Conservation (phyloP, 169 alveolate species). For the Cryptosporidium muris region DNA sequence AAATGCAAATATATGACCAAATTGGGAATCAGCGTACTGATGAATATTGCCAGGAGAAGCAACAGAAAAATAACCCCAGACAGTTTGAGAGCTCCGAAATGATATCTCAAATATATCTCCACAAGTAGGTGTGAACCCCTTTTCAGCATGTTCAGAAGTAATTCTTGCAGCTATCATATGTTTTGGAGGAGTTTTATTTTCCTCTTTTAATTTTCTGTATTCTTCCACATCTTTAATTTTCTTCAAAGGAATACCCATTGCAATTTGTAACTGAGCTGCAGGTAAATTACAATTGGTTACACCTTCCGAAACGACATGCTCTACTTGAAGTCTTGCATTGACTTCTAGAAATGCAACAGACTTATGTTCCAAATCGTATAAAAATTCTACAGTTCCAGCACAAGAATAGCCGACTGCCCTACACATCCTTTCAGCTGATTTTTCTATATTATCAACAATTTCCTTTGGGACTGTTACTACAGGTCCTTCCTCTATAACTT, state of each 20-base stretch:
- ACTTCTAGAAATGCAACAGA: constrained; percentile 86
- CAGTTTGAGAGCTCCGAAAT: constrained; percentile 78
- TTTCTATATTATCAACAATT: constrained; percentile 85
- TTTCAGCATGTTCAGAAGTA: constrained; percentile 88
- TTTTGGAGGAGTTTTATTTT: constrained; percentile 69
- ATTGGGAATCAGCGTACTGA: constrained; percentile 88
- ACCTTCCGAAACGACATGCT: constrained; percentile 94
- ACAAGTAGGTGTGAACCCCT: constrained; percentile 86
- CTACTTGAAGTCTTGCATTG: constrained; percentile 91
- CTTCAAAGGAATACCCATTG: constrained; percentile 85
- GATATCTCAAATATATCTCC: constrained; percentile 78
- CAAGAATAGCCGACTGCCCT: constrained; percentile 81
- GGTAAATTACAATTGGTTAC: constrained; percentile 86
- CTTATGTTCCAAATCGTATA: constrained; percentile 83
- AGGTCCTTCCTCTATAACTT: constrained; percentile 92
- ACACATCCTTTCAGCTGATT: constrained; percentile 88
- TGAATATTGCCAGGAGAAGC: constrained; percentile 83
- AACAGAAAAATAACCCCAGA: constrained; percentile 85
- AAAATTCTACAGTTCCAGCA: constrained; percentile 93
- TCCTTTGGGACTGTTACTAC: constrained; percentile 83
- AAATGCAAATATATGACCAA: constrained; percentile 87
- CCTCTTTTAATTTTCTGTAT: constrained; percentile 70
- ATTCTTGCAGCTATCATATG: constrained; percentile 85
- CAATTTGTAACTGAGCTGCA: constrained; percentile 84
- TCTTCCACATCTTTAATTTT: constrained; percentile 78